phyloP scores from a whole-genome alignment of 179 eudicot species.

The Beta macrorhiza region DNA sequence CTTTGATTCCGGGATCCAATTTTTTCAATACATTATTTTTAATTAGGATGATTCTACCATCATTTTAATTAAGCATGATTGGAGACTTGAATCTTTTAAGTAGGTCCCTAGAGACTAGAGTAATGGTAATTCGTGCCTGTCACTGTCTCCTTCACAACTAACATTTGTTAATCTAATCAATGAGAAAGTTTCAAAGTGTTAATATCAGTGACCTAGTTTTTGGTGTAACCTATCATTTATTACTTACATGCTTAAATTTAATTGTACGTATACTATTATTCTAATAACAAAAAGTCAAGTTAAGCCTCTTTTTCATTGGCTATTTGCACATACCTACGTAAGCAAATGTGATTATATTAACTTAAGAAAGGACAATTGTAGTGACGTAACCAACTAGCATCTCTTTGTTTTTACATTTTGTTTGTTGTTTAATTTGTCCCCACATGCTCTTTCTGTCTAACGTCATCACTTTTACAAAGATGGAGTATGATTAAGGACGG shows the following conservation, averaged over 20 bases:
- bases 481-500: background rate
- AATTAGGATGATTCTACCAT: too few relatives aligned
- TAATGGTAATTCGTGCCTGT: constrained; percentile 22
- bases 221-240: constrained; percentile 17
- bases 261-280: background rate
- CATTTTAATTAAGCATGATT: constrained; percentile 11
- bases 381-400: constrained; percentile 8
- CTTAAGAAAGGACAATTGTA: background rate
- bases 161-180: constrained; percentile 16
- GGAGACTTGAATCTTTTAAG: background rate
- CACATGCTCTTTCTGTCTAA: constrained; percentile 8
- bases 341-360: background rate
- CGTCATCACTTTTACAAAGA: background rate
- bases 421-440: constrained; percentile 7
- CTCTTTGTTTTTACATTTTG: constrained; percentile 11
- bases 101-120: background rate
- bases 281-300: constrained; percentile 16
- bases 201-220: constrained; percentile 18
- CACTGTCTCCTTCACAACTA: constrained; percentile 27
- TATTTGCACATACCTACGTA: background rate
- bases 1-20: constrained; percentile 22
- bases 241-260: constrained; percentile 16
- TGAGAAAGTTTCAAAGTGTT: constrained; percentile 10
- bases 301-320: constrained; percentile 18
- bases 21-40: too few relatives aligned